Percentiles rank a stretch among this genome's conserved stretches.
These are phyloP conservation scores for Nepenthes mirabilis DNA, from an alignment of 148 eudicot species.

Conservation along the genomic window DNA sequence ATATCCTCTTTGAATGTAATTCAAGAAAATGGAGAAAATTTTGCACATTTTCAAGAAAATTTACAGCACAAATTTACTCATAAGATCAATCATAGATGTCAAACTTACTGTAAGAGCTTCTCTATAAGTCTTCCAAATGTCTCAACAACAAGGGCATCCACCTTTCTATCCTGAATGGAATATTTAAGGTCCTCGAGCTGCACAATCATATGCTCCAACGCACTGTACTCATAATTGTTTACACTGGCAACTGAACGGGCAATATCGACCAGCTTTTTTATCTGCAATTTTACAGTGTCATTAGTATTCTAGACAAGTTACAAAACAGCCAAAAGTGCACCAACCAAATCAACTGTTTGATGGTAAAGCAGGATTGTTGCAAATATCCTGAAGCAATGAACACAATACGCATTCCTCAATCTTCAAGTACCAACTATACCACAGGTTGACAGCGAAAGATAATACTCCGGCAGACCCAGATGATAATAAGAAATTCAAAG, in stretches of 20 bases:
- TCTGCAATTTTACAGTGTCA: neutral
- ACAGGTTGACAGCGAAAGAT: no score
- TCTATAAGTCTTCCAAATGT: slow-evolving; percentile 98
- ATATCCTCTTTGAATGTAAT: no score
- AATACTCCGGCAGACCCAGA: no score
- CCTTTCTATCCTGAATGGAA: slow-evolving; percentile 91
- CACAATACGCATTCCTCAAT: no score
- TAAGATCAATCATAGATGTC: slow-evolving; percentile 4
- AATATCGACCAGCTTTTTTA: slow-evolving; percentile 78
- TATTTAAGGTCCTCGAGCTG: slow-evolving; percentile 87
- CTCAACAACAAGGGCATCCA: slow-evolving; percentile 98
- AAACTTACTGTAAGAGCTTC: slow-evolving; percentile 88
- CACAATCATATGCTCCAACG: slow-evolving; percentile 73
- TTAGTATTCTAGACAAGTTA: slow-evolving; percentile 3
- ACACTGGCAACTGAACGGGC: slow-evolving; percentile 68
- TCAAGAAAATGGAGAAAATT: no score
- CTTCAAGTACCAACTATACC: no score
- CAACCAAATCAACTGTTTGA: neutral
- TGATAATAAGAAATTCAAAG: no score
- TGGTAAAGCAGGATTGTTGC: neutral
- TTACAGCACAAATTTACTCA: slow-evolving; percentile 1
- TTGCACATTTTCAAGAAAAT: neutral
- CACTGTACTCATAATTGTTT: slow-evolving; percentile 57
- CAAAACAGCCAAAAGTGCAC: neutral
- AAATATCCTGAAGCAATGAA: no score